A percentile compares a stretch with the other conserved stretches of the same genome.
phyloP scores from a whole-genome alignment of 2,329 filamentous ascomycete species.

The Hymenoscyphus fraxineus region DNA sequence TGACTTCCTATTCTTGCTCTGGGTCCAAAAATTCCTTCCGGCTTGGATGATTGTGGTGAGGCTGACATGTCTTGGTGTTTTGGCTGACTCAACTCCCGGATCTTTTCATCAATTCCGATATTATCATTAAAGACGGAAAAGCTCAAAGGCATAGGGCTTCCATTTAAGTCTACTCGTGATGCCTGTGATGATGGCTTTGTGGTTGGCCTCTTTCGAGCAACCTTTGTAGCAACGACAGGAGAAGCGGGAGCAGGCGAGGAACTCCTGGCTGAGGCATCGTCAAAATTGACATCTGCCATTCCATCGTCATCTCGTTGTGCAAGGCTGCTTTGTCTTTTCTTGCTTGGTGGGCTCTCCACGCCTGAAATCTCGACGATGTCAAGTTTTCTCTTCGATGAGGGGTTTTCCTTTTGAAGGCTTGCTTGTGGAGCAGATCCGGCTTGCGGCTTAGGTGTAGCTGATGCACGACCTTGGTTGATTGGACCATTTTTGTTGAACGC shows the following conservation, averaged over 20 bases:
- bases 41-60: background rate
- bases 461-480: conserved; percentile 15
- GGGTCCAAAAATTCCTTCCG: conserved; percentile 21
- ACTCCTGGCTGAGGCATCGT: background rate
- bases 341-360: conserved; percentile 10
- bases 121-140: background rate
- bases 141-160: conserved; percentile 18
- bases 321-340: conserved; percentile 12
- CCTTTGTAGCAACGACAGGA: background rate
- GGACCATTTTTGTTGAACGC: conserved; percentile 17
- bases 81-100: background rate
- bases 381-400: conserved; percentile 12
- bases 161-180: conserved; percentile 24
- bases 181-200: conserved; percentile 12
- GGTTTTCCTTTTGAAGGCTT: background rate
- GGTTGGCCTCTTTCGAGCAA: background rate
- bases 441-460: conserved; percentile 3
- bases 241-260: background rate
- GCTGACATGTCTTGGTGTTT: background rate
- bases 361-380: background rate
- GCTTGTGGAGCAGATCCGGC: background rate
- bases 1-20: conserved; percentile 21
- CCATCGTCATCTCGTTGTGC: background rate
- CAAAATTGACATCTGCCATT: background rate
- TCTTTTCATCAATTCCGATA: background rate